Evolutionary conservation across 106 monocot species (phyloP).

Genomic region (Dactylorhiza incarnata): DNA sequence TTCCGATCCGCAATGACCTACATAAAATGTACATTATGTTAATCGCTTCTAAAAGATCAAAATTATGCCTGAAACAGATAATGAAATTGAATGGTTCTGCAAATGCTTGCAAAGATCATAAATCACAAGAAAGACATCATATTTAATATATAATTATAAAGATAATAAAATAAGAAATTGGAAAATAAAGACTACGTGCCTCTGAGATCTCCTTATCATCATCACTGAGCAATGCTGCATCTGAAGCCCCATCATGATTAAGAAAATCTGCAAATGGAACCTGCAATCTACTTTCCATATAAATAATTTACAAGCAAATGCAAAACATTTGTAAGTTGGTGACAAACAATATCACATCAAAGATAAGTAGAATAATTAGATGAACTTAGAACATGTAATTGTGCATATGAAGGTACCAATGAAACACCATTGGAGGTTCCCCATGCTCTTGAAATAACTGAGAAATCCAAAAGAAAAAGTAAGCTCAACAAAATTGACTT

Average conservation of each 20-base stretch:
- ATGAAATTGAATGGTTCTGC: not conserved
- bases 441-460: slow-evolving; percentile 95
- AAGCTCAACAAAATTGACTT: not conserved
- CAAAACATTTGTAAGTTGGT: not conserved
- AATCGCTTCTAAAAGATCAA: not conserved
- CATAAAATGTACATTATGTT: not conserved
- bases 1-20: slow-evolving; percentile 77
- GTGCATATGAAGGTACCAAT: slow-evolving; percentile 44
- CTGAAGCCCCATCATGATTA: slow-evolving; percentile 73
- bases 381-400: not conserved
- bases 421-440: slow-evolving; percentile 56
- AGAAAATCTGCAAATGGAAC: slow-evolving; percentile 98
- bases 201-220: slow-evolving; percentile 59
- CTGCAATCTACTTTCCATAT: slow-evolving; percentile 38
- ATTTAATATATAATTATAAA: not conserved
- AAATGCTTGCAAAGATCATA: not conserved
- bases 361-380: slow-evolving; percentile 1
- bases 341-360: not conserved
- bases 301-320: not conserved
- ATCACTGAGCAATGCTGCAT: slow-evolving; percentile 54
- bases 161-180: not conserved
- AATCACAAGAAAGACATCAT: not conserved
- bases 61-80: not conserved
- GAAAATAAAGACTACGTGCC: slow-evolving; percentile 23
- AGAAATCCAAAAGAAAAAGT: slow-evolving; percentile 14